These are phyloP conservation scores for Pseudotsuga menziesii DNA, from an alignment of 75 land plant genomes.

Conservation along the genomic window DNA sequence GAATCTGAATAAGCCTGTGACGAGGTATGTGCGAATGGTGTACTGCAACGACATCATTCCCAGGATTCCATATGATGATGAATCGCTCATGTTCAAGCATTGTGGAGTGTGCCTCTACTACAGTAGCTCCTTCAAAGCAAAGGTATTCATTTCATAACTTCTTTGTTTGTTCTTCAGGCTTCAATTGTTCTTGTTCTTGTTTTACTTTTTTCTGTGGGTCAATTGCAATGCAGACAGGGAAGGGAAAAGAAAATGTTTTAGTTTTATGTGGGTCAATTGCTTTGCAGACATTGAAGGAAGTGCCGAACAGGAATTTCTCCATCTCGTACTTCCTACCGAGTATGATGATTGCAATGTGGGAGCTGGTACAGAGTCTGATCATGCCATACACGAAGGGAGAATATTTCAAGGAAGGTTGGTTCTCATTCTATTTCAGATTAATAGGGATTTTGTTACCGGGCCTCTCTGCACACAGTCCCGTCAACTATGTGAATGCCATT, in stretches of 20 bases:
- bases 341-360: slow-evolving; percentile 46
- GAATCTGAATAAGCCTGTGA: neutral
- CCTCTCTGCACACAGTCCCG: slow-evolving; percentile 57
- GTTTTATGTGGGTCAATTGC: too few relatives aligned
- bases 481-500: slow-evolving; percentile 60
- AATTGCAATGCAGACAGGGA: slow-evolving; percentile 33
- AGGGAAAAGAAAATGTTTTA: too few relatives aligned
- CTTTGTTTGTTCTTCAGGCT: neutral
- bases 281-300: too few relatives aligned
- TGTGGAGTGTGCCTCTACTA: slow-evolving; percentile 59
- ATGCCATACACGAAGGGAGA: slow-evolving; percentile 23
- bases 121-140: slow-evolving; percentile 37
- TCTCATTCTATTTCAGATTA: slow-evolving; percentile 20
- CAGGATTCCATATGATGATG: slow-evolving; percentile 55
- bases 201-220: slow-evolving; percentile 4
- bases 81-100: slow-evolving; percentile 55
- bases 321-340: slow-evolving; percentile 18
- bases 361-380: slow-evolving; percentile 27
- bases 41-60: slow-evolving; percentile 65
- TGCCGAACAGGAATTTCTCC: slow-evolving; percentile 59
- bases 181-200: too few relatives aligned
- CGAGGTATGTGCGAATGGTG: slow-evolving; percentile 47
- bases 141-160: slow-evolving; percentile 22
- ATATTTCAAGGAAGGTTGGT: slow-evolving; percentile 43
- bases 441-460: slow-evolving; percentile 60